These are phyloP conservation scores for Kuraishia ogatae DNA, from an alignment of 805 yeast genomes.

Conservation along the genomic window DNA sequence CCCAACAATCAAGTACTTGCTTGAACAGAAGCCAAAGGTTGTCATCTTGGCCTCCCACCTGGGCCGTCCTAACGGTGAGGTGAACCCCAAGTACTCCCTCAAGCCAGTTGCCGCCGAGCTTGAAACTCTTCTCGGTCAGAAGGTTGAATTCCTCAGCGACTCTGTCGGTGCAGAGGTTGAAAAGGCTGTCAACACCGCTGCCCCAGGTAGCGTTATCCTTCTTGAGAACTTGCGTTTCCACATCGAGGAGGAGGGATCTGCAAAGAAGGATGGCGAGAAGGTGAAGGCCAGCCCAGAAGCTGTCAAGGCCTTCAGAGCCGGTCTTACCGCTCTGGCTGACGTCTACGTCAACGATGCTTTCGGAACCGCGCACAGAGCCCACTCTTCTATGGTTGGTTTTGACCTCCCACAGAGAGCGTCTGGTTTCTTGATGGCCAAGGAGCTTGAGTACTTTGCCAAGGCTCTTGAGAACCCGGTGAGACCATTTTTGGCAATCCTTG, in stretches of 20 bases:
- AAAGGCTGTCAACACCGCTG: conserved; percentile 62
- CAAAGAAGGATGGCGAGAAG: conserved; percentile 87
- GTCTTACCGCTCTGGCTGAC: conserved; percentile 89
- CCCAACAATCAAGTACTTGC: conserved; percentile 94
- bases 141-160: conserved; percentile 78
- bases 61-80: conserved; percentile 99
- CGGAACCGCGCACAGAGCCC: conserved; percentile 99
- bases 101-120: conserved; percentile 92
- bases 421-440: conserved; percentile 98
- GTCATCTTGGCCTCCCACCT: conserved; percentile 93
- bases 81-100: conserved; percentile 76
- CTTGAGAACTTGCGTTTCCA: conserved; percentile 98
- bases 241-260: conserved; percentile 94
- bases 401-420: conserved; percentile 95
- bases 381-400: conserved; percentile 98
- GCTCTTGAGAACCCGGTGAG: conserved; percentile 97
- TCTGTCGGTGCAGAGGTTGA: conserved; percentile 91
- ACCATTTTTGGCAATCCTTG: conserved; percentile 97
- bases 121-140: conserved; percentile 61
- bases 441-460: conserved; percentile 93
- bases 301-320: conserved; percentile 81
- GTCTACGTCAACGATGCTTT: conserved; percentile 97
- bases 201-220: conserved; percentile 76
- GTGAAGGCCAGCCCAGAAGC: conserved; percentile 83
- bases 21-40: conserved; percentile 85